Evolutionary conservation across 345 rosid genomes (phyloP).

Genomic region (Lepidium africanum): DNA sequence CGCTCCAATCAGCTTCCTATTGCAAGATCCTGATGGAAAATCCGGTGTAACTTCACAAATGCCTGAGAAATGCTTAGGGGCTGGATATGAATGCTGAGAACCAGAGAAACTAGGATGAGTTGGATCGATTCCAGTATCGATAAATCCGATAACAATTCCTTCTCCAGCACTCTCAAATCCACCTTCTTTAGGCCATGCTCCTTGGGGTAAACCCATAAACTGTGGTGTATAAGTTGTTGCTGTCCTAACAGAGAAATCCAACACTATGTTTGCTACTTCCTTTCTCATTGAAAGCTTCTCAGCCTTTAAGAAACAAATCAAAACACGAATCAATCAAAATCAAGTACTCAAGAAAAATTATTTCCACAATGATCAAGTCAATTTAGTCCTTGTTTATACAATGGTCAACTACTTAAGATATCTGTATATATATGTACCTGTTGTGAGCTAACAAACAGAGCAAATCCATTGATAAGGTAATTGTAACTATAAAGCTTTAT

Average conservation of each 20-base stretch:
- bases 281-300: slow-evolving; percentile 50
- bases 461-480: slow-evolving; percentile 88
- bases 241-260: slow-evolving; percentile 81
- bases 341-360: not conserved
- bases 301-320: slow-evolving; percentile 38
- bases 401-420: not conserved
- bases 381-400: not conserved
- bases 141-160: slow-evolving; percentile 77
- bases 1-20: slow-evolving; percentile 88
- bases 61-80: slow-evolving; percentile 73
- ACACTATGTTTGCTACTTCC: slow-evolving; percentile 77
- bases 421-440: slow-evolving; percentile 46
- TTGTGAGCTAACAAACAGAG: slow-evolving; percentile 63
- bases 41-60: slow-evolving; percentile 87
- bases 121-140: slow-evolving; percentile 95
- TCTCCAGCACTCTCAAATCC: slow-evolving; percentile 82
- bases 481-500: slow-evolving; percentile 92
- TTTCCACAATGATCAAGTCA: not conserved
- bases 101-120: slow-evolving; percentile 70
- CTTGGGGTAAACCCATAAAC: slow-evolving; percentile 83
- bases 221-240: slow-evolving; percentile 93
- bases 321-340: not conserved
- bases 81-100: slow-evolving; percentile 56
- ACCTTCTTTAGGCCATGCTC: slow-evolving; percentile 81
- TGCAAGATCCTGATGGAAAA: slow-evolving; percentile 96